Evolutionary conservation across 164 flowering plant genomes (phyloP).

Genomic region (Pachysandra terminalis): DNA sequence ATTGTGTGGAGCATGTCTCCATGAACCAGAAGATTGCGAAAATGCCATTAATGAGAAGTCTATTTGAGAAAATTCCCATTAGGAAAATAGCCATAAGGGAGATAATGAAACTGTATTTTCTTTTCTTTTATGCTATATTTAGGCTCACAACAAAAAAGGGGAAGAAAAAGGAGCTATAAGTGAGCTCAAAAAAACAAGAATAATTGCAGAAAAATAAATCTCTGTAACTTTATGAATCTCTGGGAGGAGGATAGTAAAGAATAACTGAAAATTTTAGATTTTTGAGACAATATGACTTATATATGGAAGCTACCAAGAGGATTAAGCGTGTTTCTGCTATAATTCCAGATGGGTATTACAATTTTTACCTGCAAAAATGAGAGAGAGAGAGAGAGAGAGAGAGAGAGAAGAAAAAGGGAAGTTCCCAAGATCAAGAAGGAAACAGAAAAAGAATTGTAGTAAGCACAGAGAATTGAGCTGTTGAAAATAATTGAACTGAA

Average conservation of each 20-base stretch:
- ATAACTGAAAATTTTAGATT: background rate
- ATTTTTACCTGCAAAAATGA: background rate
- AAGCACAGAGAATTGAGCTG: background rate
- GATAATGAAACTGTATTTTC: too few species aligned
- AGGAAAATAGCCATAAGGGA: background rate
- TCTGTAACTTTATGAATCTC: background rate
- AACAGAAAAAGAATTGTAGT: too few species aligned
- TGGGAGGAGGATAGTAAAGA: background rate
- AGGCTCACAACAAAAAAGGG: background rate
- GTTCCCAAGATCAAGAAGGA: background rate
- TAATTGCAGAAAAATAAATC: background rate
- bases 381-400: background rate
- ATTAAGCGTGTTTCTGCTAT: background rate
- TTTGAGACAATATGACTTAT: background rate
- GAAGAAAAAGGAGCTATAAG: background rate
- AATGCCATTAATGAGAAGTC: background rate
- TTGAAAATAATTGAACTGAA: background rate
- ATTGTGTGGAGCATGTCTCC: constrained; percentile 17
- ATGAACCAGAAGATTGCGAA: background rate
- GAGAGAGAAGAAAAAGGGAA: background rate
- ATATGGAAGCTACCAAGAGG: background rate
- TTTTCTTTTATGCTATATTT: background rate
- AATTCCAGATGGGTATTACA: constrained; percentile 6
- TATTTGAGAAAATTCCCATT: constrained; percentile 11
- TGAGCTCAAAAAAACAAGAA: background rate